Conservation (phyloP, 2,329 filamentous ascomycete genomes). For the Trichoderma sp. region DNA sequence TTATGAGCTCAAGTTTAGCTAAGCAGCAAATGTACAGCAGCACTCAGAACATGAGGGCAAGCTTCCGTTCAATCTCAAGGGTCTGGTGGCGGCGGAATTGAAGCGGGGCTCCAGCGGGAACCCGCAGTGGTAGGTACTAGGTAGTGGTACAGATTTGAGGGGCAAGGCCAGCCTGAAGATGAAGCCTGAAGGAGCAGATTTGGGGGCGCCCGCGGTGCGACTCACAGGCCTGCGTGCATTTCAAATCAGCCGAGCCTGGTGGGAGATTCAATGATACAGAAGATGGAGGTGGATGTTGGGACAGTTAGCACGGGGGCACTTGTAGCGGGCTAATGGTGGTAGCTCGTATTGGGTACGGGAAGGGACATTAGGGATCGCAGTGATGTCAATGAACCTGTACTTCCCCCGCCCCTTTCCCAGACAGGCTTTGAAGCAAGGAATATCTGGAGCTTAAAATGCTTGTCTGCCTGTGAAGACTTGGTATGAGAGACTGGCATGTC, state of each 20-base stretch:
- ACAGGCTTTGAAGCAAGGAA: not conserved
- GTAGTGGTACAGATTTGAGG: not conserved
- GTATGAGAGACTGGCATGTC: not conserved
- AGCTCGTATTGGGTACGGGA: not conserved
- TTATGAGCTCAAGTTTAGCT: not conserved
- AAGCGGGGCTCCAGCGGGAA: constrained; percentile 16
- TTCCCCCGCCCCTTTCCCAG: constrained; percentile 11
- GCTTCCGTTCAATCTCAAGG: constrained; percentile 1
- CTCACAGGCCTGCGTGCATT: not conserved
- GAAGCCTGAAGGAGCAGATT: not conserved
- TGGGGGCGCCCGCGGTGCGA: not conserved
- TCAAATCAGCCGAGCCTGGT: not conserved
- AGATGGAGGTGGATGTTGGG: not conserved
- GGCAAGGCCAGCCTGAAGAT: constrained; percentile 1
- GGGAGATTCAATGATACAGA: not conserved
- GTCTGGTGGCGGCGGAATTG: constrained; percentile 16
- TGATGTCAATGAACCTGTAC: constrained; percentile 15
- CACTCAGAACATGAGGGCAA: not conserved
- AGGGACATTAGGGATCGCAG: not conserved
- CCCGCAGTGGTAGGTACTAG: not conserved
- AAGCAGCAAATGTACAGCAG: not conserved
- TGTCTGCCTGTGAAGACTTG: not conserved
- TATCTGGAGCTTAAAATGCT: not conserved
- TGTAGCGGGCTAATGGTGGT: not conserved
- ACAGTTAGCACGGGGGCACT: not conserved